Evolutionary conservation across 192 early-diverging fungal genomes (phyloP).

Genomic region (Entomortierella lignicola): DNA sequence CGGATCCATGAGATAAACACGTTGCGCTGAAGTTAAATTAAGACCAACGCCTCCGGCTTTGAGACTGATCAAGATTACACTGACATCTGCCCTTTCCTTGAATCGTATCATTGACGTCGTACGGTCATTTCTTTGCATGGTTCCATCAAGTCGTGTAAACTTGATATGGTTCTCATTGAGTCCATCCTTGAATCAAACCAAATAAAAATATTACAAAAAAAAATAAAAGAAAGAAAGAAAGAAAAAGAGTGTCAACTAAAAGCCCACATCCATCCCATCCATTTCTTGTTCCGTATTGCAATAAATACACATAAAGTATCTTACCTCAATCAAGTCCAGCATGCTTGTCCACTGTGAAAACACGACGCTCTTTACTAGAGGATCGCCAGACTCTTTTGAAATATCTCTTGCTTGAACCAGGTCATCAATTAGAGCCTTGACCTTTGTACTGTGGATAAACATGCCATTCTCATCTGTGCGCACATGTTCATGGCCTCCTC

Average conservation of each 20-base stretch:
- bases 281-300: too few species aligned
- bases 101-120: conserved; percentile 67
- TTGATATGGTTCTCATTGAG: conserved; percentile 64
- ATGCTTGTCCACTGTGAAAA: conserved; percentile 96
- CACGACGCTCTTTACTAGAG: conserved; percentile 80
- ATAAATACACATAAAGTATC: not conserved
- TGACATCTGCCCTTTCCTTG: conserved; percentile 60
- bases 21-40: conserved; percentile 77
- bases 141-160: conserved; percentile 84
- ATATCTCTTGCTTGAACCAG: conserved; percentile 37
- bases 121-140: conserved; percentile 69
- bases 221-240: not conserved
- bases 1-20: conserved; percentile 76
- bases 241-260: conserved; percentile 7
- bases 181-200: conserved; percentile 58
- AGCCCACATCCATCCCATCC: too few species aligned
- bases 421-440: conserved; percentile 61
- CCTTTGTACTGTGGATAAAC: conserved; percentile 60
- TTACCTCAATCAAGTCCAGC: conserved; percentile 80
- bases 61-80: conserved; percentile 75
- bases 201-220: not conserved
- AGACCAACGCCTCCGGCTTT: conserved; percentile 83
- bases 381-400: conserved; percentile 9
- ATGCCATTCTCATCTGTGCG: conserved; percentile 38
- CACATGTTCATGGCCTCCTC: conserved; percentile 22